phyloP scores from a whole-genome alignment of 352 stramenopile genomes.

The Globisporangium lucens region DNA sequence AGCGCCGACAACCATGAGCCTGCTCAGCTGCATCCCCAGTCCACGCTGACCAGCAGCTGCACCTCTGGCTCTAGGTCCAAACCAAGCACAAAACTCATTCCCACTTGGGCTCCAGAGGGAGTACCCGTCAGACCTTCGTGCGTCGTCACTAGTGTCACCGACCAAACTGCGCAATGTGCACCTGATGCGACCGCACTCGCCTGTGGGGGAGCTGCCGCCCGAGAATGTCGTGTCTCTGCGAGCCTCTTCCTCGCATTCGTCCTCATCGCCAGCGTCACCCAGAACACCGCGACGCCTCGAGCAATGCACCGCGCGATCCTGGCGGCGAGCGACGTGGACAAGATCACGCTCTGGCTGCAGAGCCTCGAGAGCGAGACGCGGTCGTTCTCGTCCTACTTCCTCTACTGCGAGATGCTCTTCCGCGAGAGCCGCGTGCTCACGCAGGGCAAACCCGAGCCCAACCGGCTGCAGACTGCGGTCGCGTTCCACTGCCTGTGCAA shows the following conservation, averaged over 20 bases:
- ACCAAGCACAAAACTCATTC: neutral
- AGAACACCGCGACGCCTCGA: conserved; percentile 7
- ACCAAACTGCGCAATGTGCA: neutral
- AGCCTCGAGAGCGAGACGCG: conserved; percentile 39
- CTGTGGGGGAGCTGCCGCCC: conserved; percentile 28
- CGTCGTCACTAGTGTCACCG: neutral
- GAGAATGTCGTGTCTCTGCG: conserved; percentile 13
- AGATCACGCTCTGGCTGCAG: conserved; percentile 63
- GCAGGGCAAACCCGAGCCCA: conserved; percentile 59
- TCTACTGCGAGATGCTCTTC: conserved; percentile 78
- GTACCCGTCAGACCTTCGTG: neutral
- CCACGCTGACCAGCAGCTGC: neutral
- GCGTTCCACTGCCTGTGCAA: conserved; percentile 76
- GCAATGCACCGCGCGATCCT: conserved; percentile 33
- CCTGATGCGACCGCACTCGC: conserved; percentile 25
- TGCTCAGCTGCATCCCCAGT: neutral
- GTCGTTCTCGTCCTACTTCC: conserved; percentile 59
- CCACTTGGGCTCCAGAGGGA: neutral
- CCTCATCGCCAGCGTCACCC: neutral
- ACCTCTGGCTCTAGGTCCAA: neutral
- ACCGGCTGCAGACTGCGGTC: conserved; percentile 66
- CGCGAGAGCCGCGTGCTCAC: conserved; percentile 54
- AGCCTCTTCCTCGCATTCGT: neutral
- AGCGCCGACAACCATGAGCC: neutral
- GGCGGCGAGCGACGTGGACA: conserved; percentile 39